Evolutionary conservation across 176 grass and related monocot species (phyloP), one percentile per base, ranked within the genome.

Genomic region (Secale cereale): DNA sequence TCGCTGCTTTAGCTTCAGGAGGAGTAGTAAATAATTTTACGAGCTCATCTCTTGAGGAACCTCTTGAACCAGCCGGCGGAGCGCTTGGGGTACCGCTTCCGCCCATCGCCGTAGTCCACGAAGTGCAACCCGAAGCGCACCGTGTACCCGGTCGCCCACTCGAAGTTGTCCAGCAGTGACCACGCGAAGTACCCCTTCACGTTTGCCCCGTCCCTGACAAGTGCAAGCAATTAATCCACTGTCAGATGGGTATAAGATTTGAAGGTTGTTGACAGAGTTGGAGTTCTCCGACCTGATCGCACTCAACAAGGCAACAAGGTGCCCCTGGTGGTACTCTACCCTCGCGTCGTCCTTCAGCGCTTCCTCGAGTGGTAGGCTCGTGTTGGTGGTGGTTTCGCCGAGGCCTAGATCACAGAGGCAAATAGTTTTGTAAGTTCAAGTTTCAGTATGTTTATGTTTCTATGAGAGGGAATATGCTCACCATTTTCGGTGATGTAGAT

Each of bases 401-500:
- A 88, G 48, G 2, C 86, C 86, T 88, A 29, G 36, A 43, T 41
- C 17, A 0, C 11, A 84, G 4, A 48, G 73, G n/a, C n/a, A 10
- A 61, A 26, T 25, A 26, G 59, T 26, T 5, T 31, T 76, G 29
- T 76, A 17, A 76, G 73, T 32, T 52, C 10, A 54, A 32, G 25
- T n/a, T 68, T 23, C 28, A 8, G 16, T 10, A 27, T 59, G 60
- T 20, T 27, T 31, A 8, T 14, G 0, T 2, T 9, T 26, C 10
- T 8, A 30, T 40, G 1, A 59, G 13, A 70, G 6, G 14, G 4
- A 26, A 41, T 57, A 10, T 29, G 32, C 10, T 77, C 84, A 92
- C 93, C 90, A 25, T 95, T 95, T 88, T 93, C 91, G 32, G 91
- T 93, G 32, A 93, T 85, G 78, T 87, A 93, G 57, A 95, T 57